Conservation (phyloP, 352 stramenopile genomes). For the Globisporangium recalcitrans region DNA sequence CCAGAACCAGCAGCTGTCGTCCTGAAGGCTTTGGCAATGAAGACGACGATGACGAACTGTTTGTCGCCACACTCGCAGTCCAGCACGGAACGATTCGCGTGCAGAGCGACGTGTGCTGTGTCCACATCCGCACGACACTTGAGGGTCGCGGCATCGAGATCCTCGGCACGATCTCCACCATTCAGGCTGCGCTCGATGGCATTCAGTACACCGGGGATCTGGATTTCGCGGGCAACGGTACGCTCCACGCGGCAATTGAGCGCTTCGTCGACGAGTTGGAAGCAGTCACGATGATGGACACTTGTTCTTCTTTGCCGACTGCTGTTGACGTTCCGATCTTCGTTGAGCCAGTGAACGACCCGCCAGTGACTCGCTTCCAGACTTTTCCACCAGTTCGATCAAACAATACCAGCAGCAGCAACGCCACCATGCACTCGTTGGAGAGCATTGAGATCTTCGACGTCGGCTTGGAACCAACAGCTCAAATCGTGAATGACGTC, state of each 20-base stretch:
- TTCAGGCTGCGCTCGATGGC: constrained; percentile 10
- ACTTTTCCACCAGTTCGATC: background rate
- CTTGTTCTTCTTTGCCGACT: background rate
- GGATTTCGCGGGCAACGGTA: constrained; percentile 19
- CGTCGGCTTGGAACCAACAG: constrained; percentile 1
- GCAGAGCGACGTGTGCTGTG: constrained; percentile 13
- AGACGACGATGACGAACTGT: background rate
- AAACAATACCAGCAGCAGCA: background rate
- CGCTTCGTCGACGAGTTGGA: background rate
- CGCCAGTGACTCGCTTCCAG: constrained; percentile 6
- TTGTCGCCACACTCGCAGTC: constrained; percentile 5
- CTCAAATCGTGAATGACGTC: background rate
- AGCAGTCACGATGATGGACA: background rate
- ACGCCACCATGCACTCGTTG: background rate
- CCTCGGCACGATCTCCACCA: background rate
- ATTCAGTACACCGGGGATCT: constrained; percentile 16
- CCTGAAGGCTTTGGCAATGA: background rate
- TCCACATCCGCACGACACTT: constrained; percentile 1
- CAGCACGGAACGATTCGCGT: constrained; percentile 9
- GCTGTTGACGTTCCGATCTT: background rate
- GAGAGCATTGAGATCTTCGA: constrained; percentile 8
- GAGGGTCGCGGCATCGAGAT: constrained; percentile 1
- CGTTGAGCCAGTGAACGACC: constrained; percentile 12
- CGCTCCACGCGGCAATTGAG: constrained; percentile 6
- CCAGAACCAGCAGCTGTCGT: background rate